Evolutionary conservation across 2,329 filamentous ascomycete genomes (phyloP).

Genomic region (Phaeosphaeriaceae sp.): DNA sequence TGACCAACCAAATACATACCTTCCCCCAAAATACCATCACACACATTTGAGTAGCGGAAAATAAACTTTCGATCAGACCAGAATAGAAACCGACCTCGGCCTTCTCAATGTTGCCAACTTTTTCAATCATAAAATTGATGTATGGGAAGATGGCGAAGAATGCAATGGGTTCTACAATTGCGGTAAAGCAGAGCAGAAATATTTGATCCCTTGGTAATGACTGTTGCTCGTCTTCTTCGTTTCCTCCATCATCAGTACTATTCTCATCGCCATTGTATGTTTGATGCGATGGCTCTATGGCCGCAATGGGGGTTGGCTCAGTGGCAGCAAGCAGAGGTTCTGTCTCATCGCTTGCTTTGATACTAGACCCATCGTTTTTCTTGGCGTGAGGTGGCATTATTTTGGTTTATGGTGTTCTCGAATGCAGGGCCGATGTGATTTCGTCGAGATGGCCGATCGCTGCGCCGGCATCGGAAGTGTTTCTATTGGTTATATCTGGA

Average conservation of each 20-base stretch:
- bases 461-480: no score
- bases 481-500: no score
- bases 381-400: background rate
- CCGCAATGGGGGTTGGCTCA: constrained; percentile 18
- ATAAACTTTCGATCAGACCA: constrained; percentile 74
- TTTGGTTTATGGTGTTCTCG: background rate
- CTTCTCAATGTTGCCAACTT: constrained; percentile 66
- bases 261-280: constrained; percentile 5
- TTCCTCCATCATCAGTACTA: constrained; percentile 2
- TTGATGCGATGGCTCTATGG: constrained; percentile 9
- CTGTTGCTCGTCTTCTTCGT: constrained; percentile 28
- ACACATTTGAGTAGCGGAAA: constrained; percentile 76
- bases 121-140: constrained; percentile 76
- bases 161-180: constrained; percentile 76
- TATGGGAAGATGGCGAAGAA: constrained; percentile 86
- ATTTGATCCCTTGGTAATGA: constrained; percentile 62
- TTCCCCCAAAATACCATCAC: constrained; percentile 78
- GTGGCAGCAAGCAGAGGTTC: constrained; percentile 36
- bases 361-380: background rate
- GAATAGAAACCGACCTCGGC: constrained; percentile 81
- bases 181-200: constrained; percentile 73
- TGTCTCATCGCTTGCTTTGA: constrained; percentile 27
- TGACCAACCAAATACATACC: constrained; percentile 19
- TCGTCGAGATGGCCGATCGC: no score
- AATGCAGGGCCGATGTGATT: no score